Percentiles rank a stretch among this genome's conserved stretches.
Conservation (phyloP, 371 early-diverging fungal species). For the Blakeslea trispora region DNA sequence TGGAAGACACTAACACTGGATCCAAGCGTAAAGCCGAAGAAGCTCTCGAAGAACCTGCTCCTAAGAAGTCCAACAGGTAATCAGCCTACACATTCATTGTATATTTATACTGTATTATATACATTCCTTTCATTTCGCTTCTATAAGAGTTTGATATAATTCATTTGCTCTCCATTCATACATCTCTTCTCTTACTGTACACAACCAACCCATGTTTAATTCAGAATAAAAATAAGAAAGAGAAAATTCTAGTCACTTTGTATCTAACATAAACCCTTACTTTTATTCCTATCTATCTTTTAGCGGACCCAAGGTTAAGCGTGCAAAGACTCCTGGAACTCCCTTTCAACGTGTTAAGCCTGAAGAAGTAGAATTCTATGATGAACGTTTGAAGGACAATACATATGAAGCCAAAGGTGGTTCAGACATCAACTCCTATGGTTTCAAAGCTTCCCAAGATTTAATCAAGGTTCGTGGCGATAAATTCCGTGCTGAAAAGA, state of each 20-base stretch:
- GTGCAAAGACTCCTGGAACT: constrained; percentile 45
- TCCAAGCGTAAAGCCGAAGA: constrained; percentile 37
- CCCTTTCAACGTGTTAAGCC: constrained; percentile 84
- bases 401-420: constrained; percentile 72
- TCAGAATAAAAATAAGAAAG: too few species aligned
- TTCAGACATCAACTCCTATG: constrained; percentile 74
- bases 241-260: too few species aligned
- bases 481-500: constrained; percentile 94
- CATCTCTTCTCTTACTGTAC: too few species aligned
- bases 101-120: too few species aligned
- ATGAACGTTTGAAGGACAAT: constrained; percentile 85
- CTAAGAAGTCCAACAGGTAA: constrained; percentile 35
- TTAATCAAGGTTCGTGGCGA: constrained; percentile 92
- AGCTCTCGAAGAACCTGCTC: constrained; percentile 18
- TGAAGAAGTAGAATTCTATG: constrained; percentile 79
- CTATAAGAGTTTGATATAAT: too few species aligned
- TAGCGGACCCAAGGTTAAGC: constrained; percentile 23
- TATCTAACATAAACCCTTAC: constrained; percentile 10
- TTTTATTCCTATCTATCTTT: not conserved
- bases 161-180: too few species aligned
- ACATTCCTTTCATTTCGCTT: too few species aligned
- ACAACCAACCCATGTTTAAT: too few species aligned
- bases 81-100: too few species aligned
- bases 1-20: constrained; percentile 10
- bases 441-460: constrained; percentile 91